Percentiles rank a stretch among this genome's conserved stretches.
These are phyloP conservation scores for Schizochytrium sp. DNA, from an alignment of 108 stramenopile genomes.

Conservation along the genomic window DNA sequence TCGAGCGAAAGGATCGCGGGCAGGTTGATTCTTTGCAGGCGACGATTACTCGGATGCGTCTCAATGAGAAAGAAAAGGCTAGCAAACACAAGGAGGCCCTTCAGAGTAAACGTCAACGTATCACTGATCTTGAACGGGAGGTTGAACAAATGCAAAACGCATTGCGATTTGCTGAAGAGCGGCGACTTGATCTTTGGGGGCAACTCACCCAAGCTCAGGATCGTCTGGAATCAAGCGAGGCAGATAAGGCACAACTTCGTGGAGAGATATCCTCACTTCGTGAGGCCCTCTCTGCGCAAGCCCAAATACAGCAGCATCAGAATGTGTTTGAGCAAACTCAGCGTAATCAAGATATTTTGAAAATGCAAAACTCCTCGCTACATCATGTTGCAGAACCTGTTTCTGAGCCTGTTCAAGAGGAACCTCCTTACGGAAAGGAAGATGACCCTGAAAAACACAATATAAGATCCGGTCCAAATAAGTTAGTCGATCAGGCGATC, in stretches of 20 bases:
- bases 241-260: neutral
- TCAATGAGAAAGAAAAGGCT: slow-evolving; percentile 31
- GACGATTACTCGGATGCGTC: slow-evolving; percentile 36
- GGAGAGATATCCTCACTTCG: neutral
- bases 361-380: neutral
- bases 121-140: slow-evolving; percentile 1
- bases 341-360: neutral
- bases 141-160: slow-evolving; percentile 13
- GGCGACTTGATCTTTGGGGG: slow-evolving; percentile 28
- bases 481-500: too few species aligned
- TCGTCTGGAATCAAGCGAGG: neutral
- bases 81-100: slow-evolving; percentile 49
- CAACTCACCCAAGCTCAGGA: neutral
- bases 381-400: too few species aligned
- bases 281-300: neutral
- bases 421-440: too few species aligned
- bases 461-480: too few species aligned
- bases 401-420: too few species aligned
- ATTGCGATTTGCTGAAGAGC: slow-evolving; percentile 47
- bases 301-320: neutral
- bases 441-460: too few species aligned
- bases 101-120: slow-evolving; percentile 35
- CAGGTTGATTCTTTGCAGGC: slow-evolving; percentile 48
- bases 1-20: slow-evolving; percentile 36
- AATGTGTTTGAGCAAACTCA: neutral